Base-by-base conservation (phyloP, 768 basidiomycete genomes). In the Serendipita indica region DNA sequence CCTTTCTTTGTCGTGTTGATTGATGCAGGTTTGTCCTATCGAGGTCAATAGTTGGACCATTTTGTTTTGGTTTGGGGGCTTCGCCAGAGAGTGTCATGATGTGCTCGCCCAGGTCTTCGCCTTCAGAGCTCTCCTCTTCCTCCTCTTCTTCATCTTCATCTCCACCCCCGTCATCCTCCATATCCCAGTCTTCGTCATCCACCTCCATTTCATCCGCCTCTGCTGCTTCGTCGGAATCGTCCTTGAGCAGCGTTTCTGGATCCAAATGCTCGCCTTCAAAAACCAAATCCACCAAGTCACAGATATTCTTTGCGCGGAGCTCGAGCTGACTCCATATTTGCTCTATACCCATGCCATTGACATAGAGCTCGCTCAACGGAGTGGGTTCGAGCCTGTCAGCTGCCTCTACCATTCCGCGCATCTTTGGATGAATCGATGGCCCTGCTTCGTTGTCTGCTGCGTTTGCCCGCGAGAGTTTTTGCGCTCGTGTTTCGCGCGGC, bases 311-410 rank as follows among this genome's bases (percentile, higher is more conserved):
- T 14, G 83, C 74, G 41, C 89, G 75, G 58, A 99, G 73, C 66
- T 98, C 94, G 58, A 98, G 69, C 71, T 99, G 94, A 37, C 83
- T 84, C 94, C 94, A 99, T 27, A 97, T 74, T 68, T 94, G 92
- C 59, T 89, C 87, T 22, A 80, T 77, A 63, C 82, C 84, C 80
- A 96, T 83, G 16, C 78, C 83, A 20, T 89, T 80, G 12, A 83
- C 73, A 60, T 82, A 86, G 18, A 99, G 77, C 33, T 78, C 79
- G 4, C 80, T 73, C 2, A 97, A 69, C 3, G 92, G 92, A 0
- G 94, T 96, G 25, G 67, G 67, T 1, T 63, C 35, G 72, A 63
- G 13, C 49, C 35, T 20, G 61, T 46, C 59, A 7, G 58, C 45
- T 37, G 18, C 25, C 14, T 20, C 13, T 30, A 32, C 33, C 13